These are phyloP conservation scores for Ochetophila trinervis DNA, from an alignment of 306 rosid species.

Conservation along the genomic window DNA sequence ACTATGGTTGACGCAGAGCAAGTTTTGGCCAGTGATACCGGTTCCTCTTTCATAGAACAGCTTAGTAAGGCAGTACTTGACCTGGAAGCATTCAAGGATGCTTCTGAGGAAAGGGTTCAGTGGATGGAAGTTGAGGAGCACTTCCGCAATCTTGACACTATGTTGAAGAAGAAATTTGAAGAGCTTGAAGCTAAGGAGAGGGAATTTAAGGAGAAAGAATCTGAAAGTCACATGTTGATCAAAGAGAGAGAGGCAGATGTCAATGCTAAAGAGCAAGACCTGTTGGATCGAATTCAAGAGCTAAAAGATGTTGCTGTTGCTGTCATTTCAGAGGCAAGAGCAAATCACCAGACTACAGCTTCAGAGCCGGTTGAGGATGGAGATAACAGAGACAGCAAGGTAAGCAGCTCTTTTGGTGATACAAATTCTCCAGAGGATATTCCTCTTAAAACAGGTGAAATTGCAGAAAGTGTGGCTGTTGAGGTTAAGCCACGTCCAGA, in stretches of 20 bases:
- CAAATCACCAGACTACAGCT: constrained; percentile 38
- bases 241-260: constrained; percentile 55
- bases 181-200: constrained; percentile 62
- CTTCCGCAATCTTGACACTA: constrained; percentile 48
- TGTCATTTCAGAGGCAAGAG: constrained; percentile 54
- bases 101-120: constrained; percentile 46
- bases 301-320: constrained; percentile 70
- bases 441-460: constrained; percentile 53
- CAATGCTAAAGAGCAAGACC: constrained; percentile 63
- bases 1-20: constrained; percentile 50
- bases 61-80: constrained; percentile 52
- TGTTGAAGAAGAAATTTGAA: constrained; percentile 45
- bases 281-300: constrained; percentile 72
- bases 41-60: constrained; percentile 47
- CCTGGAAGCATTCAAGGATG: constrained; percentile 47
- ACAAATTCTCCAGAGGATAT: constrained; percentile 44
- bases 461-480: constrained; percentile 50
- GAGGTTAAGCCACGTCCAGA: constrained; percentile 61
- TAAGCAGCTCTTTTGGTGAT: constrained; percentile 67
- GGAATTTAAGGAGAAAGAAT: constrained; percentile 48
- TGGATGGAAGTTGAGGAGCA: constrained; percentile 72
- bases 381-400: constrained; percentile 55
- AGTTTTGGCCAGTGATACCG: constrained; percentile 25
- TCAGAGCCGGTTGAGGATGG: constrained; percentile 41
- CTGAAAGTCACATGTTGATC: constrained; percentile 36